Evolutionary conservation across 208 protist genomes (phyloP), one percentile per base, ranked within the genome.

Genomic region (Novymonas esmeraldas): DNA sequence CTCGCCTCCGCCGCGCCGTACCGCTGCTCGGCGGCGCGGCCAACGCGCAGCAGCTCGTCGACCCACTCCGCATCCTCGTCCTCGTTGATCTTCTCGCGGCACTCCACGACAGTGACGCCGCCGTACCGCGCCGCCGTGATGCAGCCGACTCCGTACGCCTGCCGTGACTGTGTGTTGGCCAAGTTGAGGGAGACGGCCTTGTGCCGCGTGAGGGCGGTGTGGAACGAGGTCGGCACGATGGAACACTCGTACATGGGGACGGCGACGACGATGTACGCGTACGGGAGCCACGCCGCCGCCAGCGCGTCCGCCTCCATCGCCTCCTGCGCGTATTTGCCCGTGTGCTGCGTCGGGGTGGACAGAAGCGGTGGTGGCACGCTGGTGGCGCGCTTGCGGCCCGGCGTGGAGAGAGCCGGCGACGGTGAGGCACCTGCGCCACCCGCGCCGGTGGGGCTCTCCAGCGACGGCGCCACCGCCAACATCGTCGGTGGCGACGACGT

Each of bases 191-290:
- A 85, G 59, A 90, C 67, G 18, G 84, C 78, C 61, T 78, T 79
- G 55, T 64, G 77, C n/a, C 71, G 55, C n/a, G 64, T 67, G 67
- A 62, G 41, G 39, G 72, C 28, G 0, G 57, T 51, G 66, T 85
- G 79, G 46, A 82, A 87, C 9, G 70, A 60, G n/a, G 77, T 90
- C 11, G 84, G 78, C 0, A 72, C 36, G 28, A 90, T 60, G 2
- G 70, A 68, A 64, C 81, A 87, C 60, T 85, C 80, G 71, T 90
- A 90, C 78, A 87, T 81, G 45, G 84, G 84, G 0, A 85, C 38
- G 2, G 76, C 84, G 22, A 90, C 55, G 28, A 90, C 62, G 48
- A 90, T 45, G 68, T 87, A 90, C 26, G 71, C 73, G 63, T 78
- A 77, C 10, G 84, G 84, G 28, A 90, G 49, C 72, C 78, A 90